phyloP scores from a whole-genome alignment of 768 basidiomycete genomes.

The Epithele typhae region DNA sequence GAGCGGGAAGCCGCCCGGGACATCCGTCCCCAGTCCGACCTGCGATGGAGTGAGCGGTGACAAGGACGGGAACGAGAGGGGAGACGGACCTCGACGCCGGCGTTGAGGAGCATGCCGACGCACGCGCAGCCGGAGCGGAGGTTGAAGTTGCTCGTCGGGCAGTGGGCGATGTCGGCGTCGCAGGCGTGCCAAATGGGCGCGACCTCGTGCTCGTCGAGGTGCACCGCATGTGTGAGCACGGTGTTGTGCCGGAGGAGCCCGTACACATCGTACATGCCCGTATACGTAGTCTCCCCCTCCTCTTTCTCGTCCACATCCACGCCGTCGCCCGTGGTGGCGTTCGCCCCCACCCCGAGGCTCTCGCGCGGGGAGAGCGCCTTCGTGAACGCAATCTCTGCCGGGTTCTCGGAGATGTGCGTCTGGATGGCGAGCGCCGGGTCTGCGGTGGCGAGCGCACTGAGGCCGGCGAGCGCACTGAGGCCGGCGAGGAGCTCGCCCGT shows the following conservation, averaged over 20 bases:
- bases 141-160: slow-evolving; percentile 93
- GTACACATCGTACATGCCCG: slow-evolving; percentile 76
- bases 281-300: slow-evolving; percentile 44
- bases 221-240: slow-evolving; percentile 84
- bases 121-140: slow-evolving; percentile 80
- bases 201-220: slow-evolving; percentile 71
- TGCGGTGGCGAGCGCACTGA: slow-evolving; percentile 47
- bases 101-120: slow-evolving; percentile 75
- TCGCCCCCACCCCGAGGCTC: neutral
- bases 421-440: slow-evolving; percentile 73
- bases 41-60: slow-evolving; percentile 23
- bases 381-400: slow-evolving; percentile 63
- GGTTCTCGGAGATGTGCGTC: slow-evolving; percentile 91
- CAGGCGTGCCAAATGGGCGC: slow-evolving; percentile 60
- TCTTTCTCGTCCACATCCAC: too few species aligned
- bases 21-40: slow-evolving; percentile 95
- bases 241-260: slow-evolving; percentile 77
- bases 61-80: neutral
- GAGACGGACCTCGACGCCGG: slow-evolving; percentile 71
- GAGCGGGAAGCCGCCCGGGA: slow-evolving; percentile 80
- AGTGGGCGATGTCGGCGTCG: slow-evolving; percentile 82
- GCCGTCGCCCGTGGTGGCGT: neutral
- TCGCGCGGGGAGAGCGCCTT: slow-evolving; percentile 55
- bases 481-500: slow-evolving; percentile 59
- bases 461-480: slow-evolving; percentile 58